A percentile compares a stretch with the other conserved stretches of the same genome.
Evolutionary conservation across 2,329 filamentous ascomycete species (phyloP).

Genomic region (Dothiorella sarmentorum): DNA sequence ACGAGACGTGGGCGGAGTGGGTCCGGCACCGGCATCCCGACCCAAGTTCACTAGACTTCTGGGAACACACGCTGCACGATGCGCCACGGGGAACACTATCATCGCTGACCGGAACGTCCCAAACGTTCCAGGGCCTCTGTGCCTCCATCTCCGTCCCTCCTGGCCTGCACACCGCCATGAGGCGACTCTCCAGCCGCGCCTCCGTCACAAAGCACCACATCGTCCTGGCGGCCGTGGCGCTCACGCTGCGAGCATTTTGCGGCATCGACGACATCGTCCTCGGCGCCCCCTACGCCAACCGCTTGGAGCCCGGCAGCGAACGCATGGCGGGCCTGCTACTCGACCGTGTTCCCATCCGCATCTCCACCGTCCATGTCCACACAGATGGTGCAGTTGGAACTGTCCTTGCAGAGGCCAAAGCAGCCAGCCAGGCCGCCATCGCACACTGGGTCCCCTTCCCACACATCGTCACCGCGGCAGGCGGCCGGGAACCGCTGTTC

Average conservation of each 20-base stretch:
- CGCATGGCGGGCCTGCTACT: constrained; percentile 15
- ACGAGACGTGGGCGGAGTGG: no score
- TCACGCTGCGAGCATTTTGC: constrained; percentile 2
- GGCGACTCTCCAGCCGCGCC: not conserved
- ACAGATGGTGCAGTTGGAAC: not conserved
- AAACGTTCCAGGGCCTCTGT: no score
- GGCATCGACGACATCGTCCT: not conserved
- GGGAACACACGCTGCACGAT: no score
- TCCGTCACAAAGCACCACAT: constrained; percentile 3
- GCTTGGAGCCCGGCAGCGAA: constrained; percentile 15
- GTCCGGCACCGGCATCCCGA: no score
- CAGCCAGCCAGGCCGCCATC: not conserved
- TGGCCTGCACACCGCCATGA: no score
- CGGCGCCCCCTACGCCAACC: constrained; percentile 13
- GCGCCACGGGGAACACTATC: no score
- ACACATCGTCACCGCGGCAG: not conserved
- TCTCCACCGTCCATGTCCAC: not conserved
- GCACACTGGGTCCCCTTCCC: not conserved
- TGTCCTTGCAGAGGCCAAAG: not conserved
- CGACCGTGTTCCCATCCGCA: constrained; percentile 11
- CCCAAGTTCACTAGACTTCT: no score
- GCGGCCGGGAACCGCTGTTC: not conserved
- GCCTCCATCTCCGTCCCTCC: no score
- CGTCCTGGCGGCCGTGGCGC: not conserved
- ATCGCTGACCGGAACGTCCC: no score